Evolutionary conservation across 345 rosid species (phyloP).

Genomic region (Hirschfeldia incana): DNA sequence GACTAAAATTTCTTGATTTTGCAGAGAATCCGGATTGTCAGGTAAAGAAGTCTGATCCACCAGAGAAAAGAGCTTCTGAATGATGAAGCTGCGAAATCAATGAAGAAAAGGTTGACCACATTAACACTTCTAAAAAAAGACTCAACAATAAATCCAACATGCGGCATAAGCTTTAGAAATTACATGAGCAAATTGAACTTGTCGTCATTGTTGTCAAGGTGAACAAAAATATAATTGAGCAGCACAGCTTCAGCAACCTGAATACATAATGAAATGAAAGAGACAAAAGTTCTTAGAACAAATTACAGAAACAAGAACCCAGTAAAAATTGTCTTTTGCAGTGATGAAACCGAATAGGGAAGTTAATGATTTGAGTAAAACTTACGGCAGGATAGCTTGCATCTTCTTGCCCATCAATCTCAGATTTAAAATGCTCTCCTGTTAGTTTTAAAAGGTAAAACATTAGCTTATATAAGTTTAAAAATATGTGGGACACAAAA

Average conservation of each 20-base stretch:
- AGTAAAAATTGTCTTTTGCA: not conserved
- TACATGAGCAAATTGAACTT: constrained; percentile 93
- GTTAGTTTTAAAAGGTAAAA: constrained; percentile 10
- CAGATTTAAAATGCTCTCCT: constrained; percentile 84
- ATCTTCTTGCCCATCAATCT: constrained; percentile 62
- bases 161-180: constrained; percentile 29
- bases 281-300: not conserved
- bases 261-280: constrained; percentile 8
- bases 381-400: constrained; percentile 58
- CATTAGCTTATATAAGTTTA: constrained; percentile 23
- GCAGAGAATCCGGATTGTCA: constrained; percentile 92
- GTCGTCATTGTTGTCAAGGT: constrained; percentile 78
- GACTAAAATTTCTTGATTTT: constrained; percentile 93
- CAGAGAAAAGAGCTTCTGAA: constrained; percentile 96
- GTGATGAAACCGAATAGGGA: constrained; percentile 14
- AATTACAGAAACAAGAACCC: not conserved
- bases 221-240: constrained; percentile 71
- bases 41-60: constrained; percentile 84
- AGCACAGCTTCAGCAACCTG: constrained; percentile 85
- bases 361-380: constrained; percentile 17
- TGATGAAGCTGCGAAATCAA: constrained; percentile 65
- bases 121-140: constrained; percentile 10
- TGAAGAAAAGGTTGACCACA: constrained; percentile 27
- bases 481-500: constrained; percentile 2
- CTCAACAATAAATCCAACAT: not conserved